Conservation (phyloP, 2,329 filamentous ascomycete species). For the Neocucurbitaria cava region DNA sequence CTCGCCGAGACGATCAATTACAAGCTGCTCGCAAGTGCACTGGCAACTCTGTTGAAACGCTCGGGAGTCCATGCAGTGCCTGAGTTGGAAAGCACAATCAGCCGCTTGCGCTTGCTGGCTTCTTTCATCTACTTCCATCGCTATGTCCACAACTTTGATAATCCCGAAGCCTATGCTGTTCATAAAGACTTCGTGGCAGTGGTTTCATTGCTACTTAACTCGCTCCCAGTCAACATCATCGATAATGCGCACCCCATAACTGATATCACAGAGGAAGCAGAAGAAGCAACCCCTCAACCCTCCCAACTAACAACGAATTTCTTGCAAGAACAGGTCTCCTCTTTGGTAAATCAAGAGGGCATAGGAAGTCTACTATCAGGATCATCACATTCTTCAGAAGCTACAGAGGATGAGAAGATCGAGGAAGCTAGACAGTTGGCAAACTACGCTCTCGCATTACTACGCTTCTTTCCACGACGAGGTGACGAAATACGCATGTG, state of each 20-base stretch:
- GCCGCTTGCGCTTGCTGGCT: constrained; percentile 64
- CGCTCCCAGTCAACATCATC: constrained; percentile 63
- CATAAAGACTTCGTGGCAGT: constrained; percentile 63
- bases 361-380: constrained; percentile 69
- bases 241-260: constrained; percentile 52
- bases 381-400: constrained; percentile 46
- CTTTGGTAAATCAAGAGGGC: constrained; percentile 76
- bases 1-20: constrained; percentile 60
- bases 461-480: constrained; percentile 81
- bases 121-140: constrained; percentile 66
- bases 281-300: constrained; percentile 19
- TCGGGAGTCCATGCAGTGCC: constrained; percentile 33
- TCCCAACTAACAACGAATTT: constrained; percentile 52
- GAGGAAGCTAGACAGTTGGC: constrained; percentile 77
- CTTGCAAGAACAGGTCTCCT: constrained; percentile 70
- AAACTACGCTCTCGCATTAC: constrained; percentile 83
- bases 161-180: constrained; percentile 49
- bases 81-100: constrained; percentile 45
- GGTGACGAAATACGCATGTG: constrained; percentile 95
- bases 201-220: constrained; percentile 63
- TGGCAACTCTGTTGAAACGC: constrained; percentile 38
- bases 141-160: constrained; percentile 52
- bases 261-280: constrained; percentile 39
- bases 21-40: constrained; percentile 50
- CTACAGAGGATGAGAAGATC: constrained; percentile 45